Evolutionary conservation across 306 rosid species (phyloP).

Genomic region (Gleditsia sinensis): DNA sequence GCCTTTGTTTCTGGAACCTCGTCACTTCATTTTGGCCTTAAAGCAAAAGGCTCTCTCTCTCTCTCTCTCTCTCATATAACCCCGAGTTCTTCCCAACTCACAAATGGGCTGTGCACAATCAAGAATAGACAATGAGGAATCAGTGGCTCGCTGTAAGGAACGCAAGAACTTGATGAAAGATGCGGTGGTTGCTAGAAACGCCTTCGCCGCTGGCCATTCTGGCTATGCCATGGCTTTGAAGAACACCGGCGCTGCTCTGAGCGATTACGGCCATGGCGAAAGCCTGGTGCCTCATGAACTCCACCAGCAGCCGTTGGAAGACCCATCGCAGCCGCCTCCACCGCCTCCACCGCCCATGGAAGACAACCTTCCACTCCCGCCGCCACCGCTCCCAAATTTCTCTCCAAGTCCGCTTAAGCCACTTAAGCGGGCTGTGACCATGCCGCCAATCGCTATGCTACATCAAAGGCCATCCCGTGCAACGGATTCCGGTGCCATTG

Average conservation of each 20-base stretch:
- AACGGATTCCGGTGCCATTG: slow-evolving; percentile 42
- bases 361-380: slow-evolving; percentile 57
- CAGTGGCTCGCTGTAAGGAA: slow-evolving; percentile 78
- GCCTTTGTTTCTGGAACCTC: not conserved
- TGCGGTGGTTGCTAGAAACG: slow-evolving; percentile 77
- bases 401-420: slow-evolving; percentile 69
- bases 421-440: slow-evolving; percentile 58
- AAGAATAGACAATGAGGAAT: slow-evolving; percentile 82
- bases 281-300: slow-evolving; percentile 41
- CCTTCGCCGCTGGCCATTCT: slow-evolving; percentile 83
- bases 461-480: slow-evolving; percentile 26
- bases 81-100: not conserved
- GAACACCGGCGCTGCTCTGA: slow-evolving; percentile 85
- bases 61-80: not conserved
- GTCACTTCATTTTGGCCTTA: not conserved
- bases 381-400: slow-evolving; percentile 73
- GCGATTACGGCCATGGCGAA: slow-evolving; percentile 82
- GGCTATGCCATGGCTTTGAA: slow-evolving; percentile 71
- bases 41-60: not conserved
- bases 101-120: slow-evolving; percentile 91
- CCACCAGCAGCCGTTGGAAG: slow-evolving; percentile 45
- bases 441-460: slow-evolving; percentile 57
- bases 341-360: slow-evolving; percentile 19
- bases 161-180: slow-evolving; percentile 67
- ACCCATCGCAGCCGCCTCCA: slow-evolving; percentile 30